These are phyloP conservation scores for Brassica carinata DNA, from an alignment of 345 rosid species.

Conservation along the genomic window DNA sequence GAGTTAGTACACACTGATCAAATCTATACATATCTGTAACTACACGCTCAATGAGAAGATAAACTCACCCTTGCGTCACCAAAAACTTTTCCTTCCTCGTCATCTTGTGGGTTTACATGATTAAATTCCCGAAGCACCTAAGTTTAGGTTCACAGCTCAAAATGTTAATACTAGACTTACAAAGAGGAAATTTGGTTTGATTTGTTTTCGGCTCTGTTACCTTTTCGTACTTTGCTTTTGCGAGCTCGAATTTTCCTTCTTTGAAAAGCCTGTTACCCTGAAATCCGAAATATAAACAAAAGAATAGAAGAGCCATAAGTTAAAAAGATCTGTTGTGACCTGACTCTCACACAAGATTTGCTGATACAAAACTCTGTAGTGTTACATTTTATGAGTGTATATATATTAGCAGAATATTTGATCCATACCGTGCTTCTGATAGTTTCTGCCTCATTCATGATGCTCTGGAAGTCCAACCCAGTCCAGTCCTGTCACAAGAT, in stretches of 20 bases:
- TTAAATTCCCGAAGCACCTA: slow-evolving; percentile 96
- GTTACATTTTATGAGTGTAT: background rate
- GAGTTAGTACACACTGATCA: background rate
- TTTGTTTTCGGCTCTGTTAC: slow-evolving; percentile 41
- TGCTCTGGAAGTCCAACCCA: slow-evolving; percentile 80
- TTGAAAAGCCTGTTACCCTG: slow-evolving; percentile 96
- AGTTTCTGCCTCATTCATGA: slow-evolving; percentile 91
- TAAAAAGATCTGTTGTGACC: background rate
- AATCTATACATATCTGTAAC: background rate
- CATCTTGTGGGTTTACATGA: slow-evolving; percentile 97
- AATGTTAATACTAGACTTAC: slow-evolving; percentile 12
- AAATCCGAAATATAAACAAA: slow-evolving; percentile 36
- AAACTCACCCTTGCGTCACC: slow-evolving; percentile 65
- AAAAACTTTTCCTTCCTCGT: slow-evolving; percentile 90
- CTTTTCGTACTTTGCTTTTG: slow-evolving; percentile 95
- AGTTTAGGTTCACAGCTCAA: background rate
- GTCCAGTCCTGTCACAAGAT: slow-evolving; percentile 86
- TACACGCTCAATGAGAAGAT: slow-evolving; percentile 9
- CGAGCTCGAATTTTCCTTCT: slow-evolving; percentile 95
- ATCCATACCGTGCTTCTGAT: slow-evolving; percentile 78
- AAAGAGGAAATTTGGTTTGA: background rate
- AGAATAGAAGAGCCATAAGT: slow-evolving; percentile 1
- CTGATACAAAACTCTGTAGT: slow-evolving; percentile 18
- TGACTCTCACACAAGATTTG: slow-evolving; percentile 3
- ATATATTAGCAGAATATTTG: background rate